Conservation (phyloP, 306 rosid genomes). For the Gynostemma pentaphyllum region DNA sequence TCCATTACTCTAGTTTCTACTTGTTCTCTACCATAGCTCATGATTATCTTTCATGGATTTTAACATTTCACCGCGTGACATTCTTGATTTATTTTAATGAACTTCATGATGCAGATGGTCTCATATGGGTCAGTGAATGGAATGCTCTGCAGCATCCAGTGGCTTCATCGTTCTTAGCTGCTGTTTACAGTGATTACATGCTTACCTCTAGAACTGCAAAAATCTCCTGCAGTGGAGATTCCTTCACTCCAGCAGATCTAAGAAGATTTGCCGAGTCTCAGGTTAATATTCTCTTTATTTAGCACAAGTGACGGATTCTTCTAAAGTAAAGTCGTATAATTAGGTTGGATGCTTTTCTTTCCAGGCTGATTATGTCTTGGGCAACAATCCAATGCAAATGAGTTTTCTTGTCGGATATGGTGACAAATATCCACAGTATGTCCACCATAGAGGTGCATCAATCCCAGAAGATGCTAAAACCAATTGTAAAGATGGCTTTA, state of each 20-base stretch:
- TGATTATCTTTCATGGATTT: neutral
- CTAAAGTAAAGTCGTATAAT: neutral
- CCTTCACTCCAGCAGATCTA: conserved; percentile 57
- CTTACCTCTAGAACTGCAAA: conserved; percentile 53
- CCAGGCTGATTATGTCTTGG: conserved; percentile 87
- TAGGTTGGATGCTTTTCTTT: neutral
- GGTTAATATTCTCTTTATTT: conserved; percentile 28
- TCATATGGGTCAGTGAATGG: conserved; percentile 85
- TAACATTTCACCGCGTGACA: too few species aligned
- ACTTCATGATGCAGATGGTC: conserved; percentile 43
- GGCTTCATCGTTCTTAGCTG: conserved; percentile 89
- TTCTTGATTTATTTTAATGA: neutral
- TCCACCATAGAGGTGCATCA: conserved; percentile 98
- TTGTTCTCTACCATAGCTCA: neutral
- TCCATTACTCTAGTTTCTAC: neutral
- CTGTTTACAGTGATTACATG: conserved; percentile 88
- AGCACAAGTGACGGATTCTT: neutral
- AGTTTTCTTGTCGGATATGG: conserved; percentile 94
- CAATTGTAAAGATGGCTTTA: conserved; percentile 64
- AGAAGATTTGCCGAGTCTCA: conserved; percentile 69
- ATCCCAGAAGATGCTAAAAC: conserved; percentile 50
- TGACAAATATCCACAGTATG: conserved; percentile 57
- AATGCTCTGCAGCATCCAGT: conserved; percentile 90
- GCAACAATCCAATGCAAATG: conserved; percentile 67
- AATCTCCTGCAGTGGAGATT: conserved; percentile 41